These are phyloP conservation scores for Anacardium occidentale DNA, from an alignment of 345 rosid species.

Conservation along the genomic window DNA sequence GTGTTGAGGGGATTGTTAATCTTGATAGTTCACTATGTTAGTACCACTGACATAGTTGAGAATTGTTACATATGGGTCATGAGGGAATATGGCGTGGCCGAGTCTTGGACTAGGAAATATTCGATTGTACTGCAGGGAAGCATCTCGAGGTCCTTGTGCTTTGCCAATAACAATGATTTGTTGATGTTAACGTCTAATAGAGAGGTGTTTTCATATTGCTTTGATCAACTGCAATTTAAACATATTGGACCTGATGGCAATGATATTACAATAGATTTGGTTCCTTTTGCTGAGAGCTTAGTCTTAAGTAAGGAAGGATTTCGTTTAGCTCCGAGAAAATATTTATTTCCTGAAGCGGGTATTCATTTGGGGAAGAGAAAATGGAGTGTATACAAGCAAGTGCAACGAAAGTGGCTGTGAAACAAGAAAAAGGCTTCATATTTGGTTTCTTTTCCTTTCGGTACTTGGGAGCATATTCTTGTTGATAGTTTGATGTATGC, in stretches of 20 bases:
- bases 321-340: background rate
- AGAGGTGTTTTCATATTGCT: slow-evolving; percentile 7
- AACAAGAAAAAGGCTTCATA: too few species aligned
- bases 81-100: slow-evolving; percentile 5
- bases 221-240: slow-evolving; percentile 1
- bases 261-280: background rate
- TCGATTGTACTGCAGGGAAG: background rate
- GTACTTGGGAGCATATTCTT: background rate
- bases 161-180: background rate
- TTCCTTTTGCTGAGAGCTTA: background rate
- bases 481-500: background rate
- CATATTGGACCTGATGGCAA: background rate
- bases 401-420: background rate
- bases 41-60: background rate
- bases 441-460: background rate
- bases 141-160: background rate
- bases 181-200: background rate
- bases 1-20: background rate
- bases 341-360: slow-evolving; percentile 5
- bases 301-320: background rate
- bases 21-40: background rate
- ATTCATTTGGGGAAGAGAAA: slow-evolving; percentile 9
- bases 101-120: slow-evolving; percentile 9
- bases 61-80: background rate
- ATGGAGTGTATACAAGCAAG: slow-evolving; percentile 5